Base-by-base conservation (phyloP, 805 yeast species). In the Torulaspora gathmanii region DNA sequence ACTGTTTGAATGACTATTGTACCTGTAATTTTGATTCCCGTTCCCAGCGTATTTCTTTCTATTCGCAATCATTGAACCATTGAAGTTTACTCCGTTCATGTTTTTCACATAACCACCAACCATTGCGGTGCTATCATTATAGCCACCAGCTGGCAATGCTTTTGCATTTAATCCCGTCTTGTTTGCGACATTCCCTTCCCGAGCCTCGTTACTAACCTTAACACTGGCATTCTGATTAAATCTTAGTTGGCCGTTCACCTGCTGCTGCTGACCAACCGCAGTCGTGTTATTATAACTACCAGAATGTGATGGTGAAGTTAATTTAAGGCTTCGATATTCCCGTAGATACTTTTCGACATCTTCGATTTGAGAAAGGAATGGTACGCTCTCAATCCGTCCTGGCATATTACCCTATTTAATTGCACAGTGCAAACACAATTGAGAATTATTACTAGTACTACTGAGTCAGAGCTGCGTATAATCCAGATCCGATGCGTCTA, bases 291-390 rank as follows among this genome's bases (percentile, higher is more conserved):
- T 37, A 29, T 42, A 37, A 13, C 49, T 35, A 13, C 44, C 49
- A 4, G 53, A 31, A 15, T 31, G 33, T 11, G 38, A 37, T 40
- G 52, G 54, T n/a, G 56, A 46, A 31, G 49, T 36, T 38, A 45
- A 20, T 39, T 60, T 61, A 33, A 56, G 35, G 16, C 50, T 56
- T 33, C 56, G 55, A 40, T 59, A 61, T 34, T 63, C 61, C 20
- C 46, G 20, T 22, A 64, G 36, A 41, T 61, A 61, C 36, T 54
- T 60, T 20, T 64, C 63, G 53, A 65, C 58, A 45, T 65, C 69
- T 40, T 65, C 70, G 19, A 55, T 38, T 45, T 65, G 70, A 16
- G 67, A 63, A 16, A 62, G 51, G 50, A 63, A 65, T 25, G 70
- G 63, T 26, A 60, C 50, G 44, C 57, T 56, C 9, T 55, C 55